Evolutionary conservation across 2,329 filamentous ascomycete genomes (phyloP), one percentile per base, ranked within the genome.

Genomic region (Bipolaris oryzae): DNA sequence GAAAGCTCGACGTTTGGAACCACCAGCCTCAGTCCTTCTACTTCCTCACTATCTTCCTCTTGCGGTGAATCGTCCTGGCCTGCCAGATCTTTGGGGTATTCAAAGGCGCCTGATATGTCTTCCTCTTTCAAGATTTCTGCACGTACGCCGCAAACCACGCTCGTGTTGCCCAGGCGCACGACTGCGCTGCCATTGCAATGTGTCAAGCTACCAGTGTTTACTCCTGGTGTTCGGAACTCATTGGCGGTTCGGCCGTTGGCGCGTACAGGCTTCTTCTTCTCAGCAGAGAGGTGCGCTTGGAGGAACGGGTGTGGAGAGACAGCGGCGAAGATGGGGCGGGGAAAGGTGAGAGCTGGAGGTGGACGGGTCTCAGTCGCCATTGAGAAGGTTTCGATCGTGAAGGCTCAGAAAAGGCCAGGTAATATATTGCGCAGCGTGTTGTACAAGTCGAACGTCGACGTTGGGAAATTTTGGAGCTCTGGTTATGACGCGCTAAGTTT

Each of bases 1-100:
- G 89, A 89, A 31, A 99, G 81, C 73, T 97, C 95, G 53, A 99
- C 86, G 72, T 99, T 99, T 2, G 95, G 94, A 2, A 99, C 93
- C 2, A 99, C 80, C 13, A 99, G 80, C 69, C 91, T 87, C 39
- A 87, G 76, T 5, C 77, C 74, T 23, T 79, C 78, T 21, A 85
- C 70, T 45, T 82, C 73, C 39, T 67, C 63, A 1, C 44, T 41
- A 6, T 70, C 67, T 5, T 69, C 63, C 4, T 66, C 62, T 1
- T 68, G 63, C 1, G 58, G 58, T 1, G 58, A 61, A 4, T 50
- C 53, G 3, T 69, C 62, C 18, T 69, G 61, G 1, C 62, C 60
- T 5, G 67, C 60, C 3, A 52, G 51, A 1, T 56, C 50, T 3
- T 53, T 61, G 3, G 55, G 50, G 10, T 58, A 60, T 35, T 75